Conservation (phyloP, 176 grass and related monocot genomes). For the Eleusine indica region DNA sequence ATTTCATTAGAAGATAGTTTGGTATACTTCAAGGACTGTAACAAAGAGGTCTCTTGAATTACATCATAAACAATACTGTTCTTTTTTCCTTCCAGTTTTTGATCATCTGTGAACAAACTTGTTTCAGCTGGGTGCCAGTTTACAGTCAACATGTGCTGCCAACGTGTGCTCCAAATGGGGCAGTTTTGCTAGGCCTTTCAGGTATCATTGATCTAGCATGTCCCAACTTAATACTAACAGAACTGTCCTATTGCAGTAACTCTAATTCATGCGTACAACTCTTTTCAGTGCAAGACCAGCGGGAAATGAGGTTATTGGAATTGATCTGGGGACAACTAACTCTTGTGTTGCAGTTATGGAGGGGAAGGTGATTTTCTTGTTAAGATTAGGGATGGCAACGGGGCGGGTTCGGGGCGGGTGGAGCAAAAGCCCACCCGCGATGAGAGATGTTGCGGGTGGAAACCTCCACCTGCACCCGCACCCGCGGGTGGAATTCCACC, state of each 20-base stretch:
- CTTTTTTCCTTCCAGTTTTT: background rate
- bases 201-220: background rate
- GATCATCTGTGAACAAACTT: background rate
- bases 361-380: constrained; percentile 5
- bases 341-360: constrained; percentile 38
- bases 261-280: background rate
- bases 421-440: no score
- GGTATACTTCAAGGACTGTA: background rate
- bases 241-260: background rate
- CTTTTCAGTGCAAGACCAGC: constrained; percentile 26
- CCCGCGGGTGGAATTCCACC: no score
- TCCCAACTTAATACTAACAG: background rate
- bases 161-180: constrained; percentile 13
- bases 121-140: constrained; percentile 24
- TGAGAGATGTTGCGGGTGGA: no score
- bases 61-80: background rate
- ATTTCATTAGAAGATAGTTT: background rate
- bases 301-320: constrained; percentile 28
- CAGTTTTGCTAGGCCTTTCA: constrained; percentile 33
- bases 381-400: no score
- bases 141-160: constrained; percentile 16
- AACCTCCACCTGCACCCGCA: no score
- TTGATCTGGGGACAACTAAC: constrained; percentile 35
- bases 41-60: background rate
- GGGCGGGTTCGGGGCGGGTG: no score